phyloP scores from a whole-genome alignment of 108 stramenopile genomes.

The Licmophora abbreviata region DNA sequence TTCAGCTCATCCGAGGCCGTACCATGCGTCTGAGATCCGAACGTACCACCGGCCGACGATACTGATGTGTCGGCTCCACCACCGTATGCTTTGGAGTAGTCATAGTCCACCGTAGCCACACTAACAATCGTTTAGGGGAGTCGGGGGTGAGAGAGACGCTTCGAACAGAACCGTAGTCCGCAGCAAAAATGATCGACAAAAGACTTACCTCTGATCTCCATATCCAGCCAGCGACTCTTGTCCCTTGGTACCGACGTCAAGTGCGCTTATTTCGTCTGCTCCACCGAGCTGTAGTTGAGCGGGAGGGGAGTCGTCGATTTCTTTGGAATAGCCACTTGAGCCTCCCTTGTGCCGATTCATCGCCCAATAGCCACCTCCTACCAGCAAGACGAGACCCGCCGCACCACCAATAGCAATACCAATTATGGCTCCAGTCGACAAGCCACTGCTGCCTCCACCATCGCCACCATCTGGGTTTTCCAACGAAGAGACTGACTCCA shows the following conservation, averaged over 20 bases:
- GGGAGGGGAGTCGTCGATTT: not conserved
- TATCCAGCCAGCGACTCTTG: conserved; percentile 18
- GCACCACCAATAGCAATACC: conserved; percentile 56
- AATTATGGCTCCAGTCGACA: conserved; percentile 30
- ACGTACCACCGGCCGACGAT: conserved; percentile 71
- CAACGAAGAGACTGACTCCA: not conserved
- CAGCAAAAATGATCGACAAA: not conserved
- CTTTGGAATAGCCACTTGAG: not conserved
- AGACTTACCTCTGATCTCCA: conserved; percentile 64
- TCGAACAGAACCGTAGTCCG: not conserved
- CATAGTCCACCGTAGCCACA: conserved; percentile 78
- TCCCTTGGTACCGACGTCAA: conserved; percentile 14
- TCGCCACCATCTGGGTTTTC: conserved; percentile 8
- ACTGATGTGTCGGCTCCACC: conserved; percentile 52
- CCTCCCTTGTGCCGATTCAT: not conserved
- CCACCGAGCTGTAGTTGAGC: conserved; percentile 2
- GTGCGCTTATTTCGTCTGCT: conserved; percentile 25
- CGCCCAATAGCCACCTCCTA: not conserved
- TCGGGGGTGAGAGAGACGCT: not conserved
- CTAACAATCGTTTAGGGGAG: conserved; percentile 12
- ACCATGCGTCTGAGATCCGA: conserved; percentile 53
- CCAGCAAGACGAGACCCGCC: conserved; percentile 15
- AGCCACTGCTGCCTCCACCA: conserved; percentile 1
- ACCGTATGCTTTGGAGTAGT: conserved; percentile 81
- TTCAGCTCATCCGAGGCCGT: conserved; percentile 27